phyloP scores from a whole-genome alignment of 129 eudicot species.

The Flaveria sonorensis region DNA sequence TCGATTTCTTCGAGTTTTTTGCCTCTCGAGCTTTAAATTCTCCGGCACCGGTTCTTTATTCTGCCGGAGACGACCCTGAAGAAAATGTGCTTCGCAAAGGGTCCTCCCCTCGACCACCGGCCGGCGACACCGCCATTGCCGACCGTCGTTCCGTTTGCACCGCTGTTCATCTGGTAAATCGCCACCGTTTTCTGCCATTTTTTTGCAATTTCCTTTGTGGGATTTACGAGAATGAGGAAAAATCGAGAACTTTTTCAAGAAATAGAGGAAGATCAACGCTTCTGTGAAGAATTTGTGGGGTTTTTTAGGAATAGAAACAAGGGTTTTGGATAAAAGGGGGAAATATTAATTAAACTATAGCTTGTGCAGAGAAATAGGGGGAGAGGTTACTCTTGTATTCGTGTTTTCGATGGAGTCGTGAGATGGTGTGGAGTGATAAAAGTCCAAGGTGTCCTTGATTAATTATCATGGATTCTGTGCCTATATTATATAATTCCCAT shows the following conservation, averaged over 20 bases:
- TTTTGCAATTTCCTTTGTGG: not conserved
- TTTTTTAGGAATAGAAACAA: not conserved
- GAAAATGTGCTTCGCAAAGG: slow-evolving; percentile 73
- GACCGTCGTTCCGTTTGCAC: slow-evolving; percentile 81
- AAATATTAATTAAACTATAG: no score
- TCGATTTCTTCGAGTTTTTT: slow-evolving; percentile 28
- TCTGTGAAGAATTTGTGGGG: not conserved
- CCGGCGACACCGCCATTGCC: slow-evolving; percentile 87
- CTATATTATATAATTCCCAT: no score
- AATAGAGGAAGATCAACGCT: not conserved
- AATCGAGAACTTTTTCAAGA: not conserved
- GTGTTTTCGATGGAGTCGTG: not conserved
- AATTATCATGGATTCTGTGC: not conserved
- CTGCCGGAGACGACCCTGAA: slow-evolving; percentile 71
- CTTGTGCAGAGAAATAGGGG: not conserved
- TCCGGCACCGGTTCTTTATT: slow-evolving; percentile 79
- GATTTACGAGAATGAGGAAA: not conserved
- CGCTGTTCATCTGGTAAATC: slow-evolving; percentile 62
- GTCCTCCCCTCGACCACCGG: slow-evolving; percentile 61
- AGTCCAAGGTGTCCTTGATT: not conserved
- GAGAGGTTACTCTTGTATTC: not conserved
- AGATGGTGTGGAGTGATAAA: not conserved
- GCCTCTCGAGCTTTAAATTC: slow-evolving; percentile 61
- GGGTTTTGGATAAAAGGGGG: slow-evolving; percentile 37
- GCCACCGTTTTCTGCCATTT: slow-evolving; percentile 49